Evolutionary conservation across 2,329 filamentous ascomycete genomes (phyloP), one percentile per base, ranked within the genome.

Genomic region (Sphaerulina vaccinii): DNA sequence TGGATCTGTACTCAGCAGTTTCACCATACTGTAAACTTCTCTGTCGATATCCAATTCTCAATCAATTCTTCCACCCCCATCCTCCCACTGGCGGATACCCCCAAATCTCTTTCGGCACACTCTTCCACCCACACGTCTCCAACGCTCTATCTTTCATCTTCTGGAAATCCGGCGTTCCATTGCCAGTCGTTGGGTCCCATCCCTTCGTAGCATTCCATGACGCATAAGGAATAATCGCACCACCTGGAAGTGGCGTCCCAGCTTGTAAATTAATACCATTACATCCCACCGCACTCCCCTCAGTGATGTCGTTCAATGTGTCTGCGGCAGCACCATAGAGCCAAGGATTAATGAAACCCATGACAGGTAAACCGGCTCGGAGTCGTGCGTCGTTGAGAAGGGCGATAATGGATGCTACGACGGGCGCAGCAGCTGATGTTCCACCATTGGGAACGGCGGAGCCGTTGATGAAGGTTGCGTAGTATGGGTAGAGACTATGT

Each of bases 331-430:
- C 18, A 7, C 68, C 70, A 62, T 84, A 84, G 2, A 84, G 62
- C 77, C 78, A 81, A 0, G 80, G 81, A 57, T 85, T 84, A 32
- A 83, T 56, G 69, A 81, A 84, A 11, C 73, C 72, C 2, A 75
- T 57, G 8, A 65, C 51, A 0, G 75, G 66, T 63, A 78, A 75
- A 2, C 77, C 77, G 2, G 67, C 69, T 0, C 73, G 69, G 27
- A 85, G 65, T 18, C 81, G 72, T 1, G 78, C 80, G 59, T 86
- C 83, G 59, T 87, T 87, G 50, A 87, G 69, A 3, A 87, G 74
- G 1, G 79, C 73, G 35, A 87, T 71, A 41, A 87, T 73, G 5
- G 74, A 78, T 1, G 80, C 78, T 23, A 82, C 79, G 0, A 81
- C 70, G 0, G 85, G 85, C 0, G 79, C 69, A 0, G 82, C 76